Evolutionary conservation across 2,329 filamentous ascomycete genomes (phyloP), one percentile per base, ranked within the genome.

Genomic region (Alternaria gaisen): DNA sequence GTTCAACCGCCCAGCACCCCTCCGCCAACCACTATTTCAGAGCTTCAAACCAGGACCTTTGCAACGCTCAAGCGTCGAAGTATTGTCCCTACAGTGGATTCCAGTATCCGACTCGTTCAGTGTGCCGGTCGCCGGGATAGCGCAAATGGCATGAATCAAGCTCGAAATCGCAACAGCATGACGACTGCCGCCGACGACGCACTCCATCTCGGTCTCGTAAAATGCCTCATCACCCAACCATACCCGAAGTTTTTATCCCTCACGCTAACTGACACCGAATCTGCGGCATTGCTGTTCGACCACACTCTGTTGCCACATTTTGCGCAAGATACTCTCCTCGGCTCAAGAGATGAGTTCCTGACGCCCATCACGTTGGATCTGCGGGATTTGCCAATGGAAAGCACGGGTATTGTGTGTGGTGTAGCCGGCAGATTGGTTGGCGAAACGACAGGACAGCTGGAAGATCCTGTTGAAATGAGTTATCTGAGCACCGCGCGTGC

Each of bases 401-500:
- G 93, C 8, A 97, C 94, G 0, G 94, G 94, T 22, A 97, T 99
- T 59, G 93, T 99, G 4, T 97, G 94, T 69, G 94, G 95, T 28
- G 92, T 99, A 2, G 94, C 94, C 0, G 92, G 93, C 26, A 86
- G 89, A 56, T 83, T 98, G 28, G 91, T 93, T 1, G 88, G 91
- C 51, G 91, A 91, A 46, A 89, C 92, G 40, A 72, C 69, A 5
- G 70, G 69, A 70, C 77, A 67, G 44, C 22, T 76, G 63, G 55
- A 80, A 74, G 70, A 62, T 47, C 58, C 76, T 1, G 87, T 92
- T 1, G 93, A 97, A 76, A 89, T 98, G 80, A 94, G 91, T 59
- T 98, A 97, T 77, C 82, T 98, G 64, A 95, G 91, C 62, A 98
- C 94, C 0, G 93, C 93, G 5, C 87, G 90, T 42, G 93, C 94